Conservation (phyloP, 805 yeast species). For the Teunomyces tritomae region DNA sequence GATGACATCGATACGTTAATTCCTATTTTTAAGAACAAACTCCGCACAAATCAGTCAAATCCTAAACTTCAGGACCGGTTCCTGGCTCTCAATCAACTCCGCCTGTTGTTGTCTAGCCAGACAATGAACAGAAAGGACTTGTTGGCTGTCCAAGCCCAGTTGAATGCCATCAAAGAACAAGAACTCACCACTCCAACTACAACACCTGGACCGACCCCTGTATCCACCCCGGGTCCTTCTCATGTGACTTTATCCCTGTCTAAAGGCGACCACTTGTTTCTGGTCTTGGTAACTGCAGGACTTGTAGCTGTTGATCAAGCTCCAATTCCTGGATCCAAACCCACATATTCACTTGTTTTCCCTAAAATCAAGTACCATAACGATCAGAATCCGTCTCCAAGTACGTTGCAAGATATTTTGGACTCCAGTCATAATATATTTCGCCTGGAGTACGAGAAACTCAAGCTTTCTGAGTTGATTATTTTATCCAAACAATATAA, state of each 20-base stretch:
- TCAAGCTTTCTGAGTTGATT: constrained; percentile 30
- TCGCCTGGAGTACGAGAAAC: constrained; percentile 34
- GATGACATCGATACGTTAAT: constrained; percentile 38
- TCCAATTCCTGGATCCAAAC: constrained; percentile 37
- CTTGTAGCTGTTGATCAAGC: constrained; percentile 41
- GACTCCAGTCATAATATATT: constrained; percentile 15
- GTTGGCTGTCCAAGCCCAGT: constrained; percentile 35
- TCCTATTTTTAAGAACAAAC: constrained; percentile 41
- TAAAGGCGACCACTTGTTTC: constrained; percentile 30
- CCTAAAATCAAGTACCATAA: constrained; percentile 30
- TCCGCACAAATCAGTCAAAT: constrained; percentile 32
- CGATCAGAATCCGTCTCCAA: constrained; percentile 16
- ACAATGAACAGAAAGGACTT: constrained; percentile 34
- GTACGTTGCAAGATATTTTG: constrained; percentile 23
- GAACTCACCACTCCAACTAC: constrained; percentile 12
- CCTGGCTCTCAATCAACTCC: constrained; percentile 45
- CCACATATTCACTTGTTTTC: constrained; percentile 27
- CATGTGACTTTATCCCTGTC: background rate
- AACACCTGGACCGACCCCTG: constrained; percentile 11
- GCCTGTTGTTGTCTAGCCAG: constrained; percentile 37
- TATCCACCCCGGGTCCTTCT: constrained; percentile 7
- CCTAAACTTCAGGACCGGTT: constrained; percentile 42
- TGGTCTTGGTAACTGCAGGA: constrained; percentile 34
- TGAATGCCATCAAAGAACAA: constrained; percentile 37
- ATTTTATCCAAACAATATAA: constrained; percentile 19